Evolutionary conservation across 2,329 filamentous ascomycete genomes (phyloP), one percentile per base, ranked within the genome.

Genomic region (Diaporthe velutina): DNA sequence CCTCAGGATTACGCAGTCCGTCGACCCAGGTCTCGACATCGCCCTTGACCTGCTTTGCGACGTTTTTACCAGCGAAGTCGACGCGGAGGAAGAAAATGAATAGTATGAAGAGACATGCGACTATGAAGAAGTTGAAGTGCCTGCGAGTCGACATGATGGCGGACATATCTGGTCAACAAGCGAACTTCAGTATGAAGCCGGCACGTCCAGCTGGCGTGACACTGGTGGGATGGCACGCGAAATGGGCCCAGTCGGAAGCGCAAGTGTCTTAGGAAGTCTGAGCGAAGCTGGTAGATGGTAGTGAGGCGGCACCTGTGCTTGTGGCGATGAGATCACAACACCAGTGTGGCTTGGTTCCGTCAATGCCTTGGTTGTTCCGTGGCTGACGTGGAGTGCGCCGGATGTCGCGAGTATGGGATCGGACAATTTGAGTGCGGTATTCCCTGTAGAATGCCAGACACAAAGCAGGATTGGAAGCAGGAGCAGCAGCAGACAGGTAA

Each of bases 61-160:
- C 61, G 17, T 50, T 55, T 3, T 9, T 40, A 33, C 52, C 38
- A 10, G 25, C 35, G 10, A 75, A 55, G 17, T 61, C 60, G 22
- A 50, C 33, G 17, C 73, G 73, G 40, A 75, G 70, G 17, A 75
- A 75, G 52, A 74, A 22, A 35, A 73, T 33, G 54, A 67, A 48
- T 3, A 73, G 33, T 12, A 54, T 48, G 3, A 75, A 75, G 54
- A 67, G 15, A 17, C 70, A 75, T 35, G 33, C 38, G 30, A 28
- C 50, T 19, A 68, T 40, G 22, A 75, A 33, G 7, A 73, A 64
- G 33, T 50, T 73, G 10, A 50, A n/a, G 15, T 67, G 52, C 4
- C 73, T 70, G 13, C 71, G 74, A 22, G 9, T 55, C 3, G 71
- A 57, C 55, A 75, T 73, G 8, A 38, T 73, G 54, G 40, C n/a